Conservation (phyloP, 257 asterid species). For the Anisodus acutangulus region DNA sequence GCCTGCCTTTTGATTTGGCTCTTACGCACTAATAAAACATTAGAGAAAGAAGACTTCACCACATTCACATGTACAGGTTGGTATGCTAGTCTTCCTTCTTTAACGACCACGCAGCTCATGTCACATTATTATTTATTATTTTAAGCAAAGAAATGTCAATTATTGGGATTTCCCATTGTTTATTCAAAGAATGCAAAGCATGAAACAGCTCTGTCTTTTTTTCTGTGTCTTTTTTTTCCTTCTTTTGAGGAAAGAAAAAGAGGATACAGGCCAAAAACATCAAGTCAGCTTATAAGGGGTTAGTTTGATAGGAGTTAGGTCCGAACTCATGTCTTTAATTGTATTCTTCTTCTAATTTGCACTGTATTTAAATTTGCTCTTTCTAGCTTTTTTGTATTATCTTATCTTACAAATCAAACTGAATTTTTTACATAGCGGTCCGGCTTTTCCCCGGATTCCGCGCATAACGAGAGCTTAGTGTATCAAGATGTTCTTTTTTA, state of each 20-base stretch:
- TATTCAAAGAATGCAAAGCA: slow-evolving; percentile 15
- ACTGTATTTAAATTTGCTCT: not conserved
- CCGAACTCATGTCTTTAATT: not conserved
- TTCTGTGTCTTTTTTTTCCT: too few relatives aligned
- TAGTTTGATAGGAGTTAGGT: not conserved
- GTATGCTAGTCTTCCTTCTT: not conserved
- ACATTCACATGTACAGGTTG: slow-evolving; percentile 7
- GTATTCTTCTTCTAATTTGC: not conserved
- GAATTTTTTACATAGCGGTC: too few relatives aligned
- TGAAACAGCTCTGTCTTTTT: not conserved
- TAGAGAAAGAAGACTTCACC: not conserved
- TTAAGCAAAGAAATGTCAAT: not conserved
- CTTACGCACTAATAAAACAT: not conserved
- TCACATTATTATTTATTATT: not conserved
- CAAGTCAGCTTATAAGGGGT: not conserved
- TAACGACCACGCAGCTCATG: slow-evolving; percentile 19
- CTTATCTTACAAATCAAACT: too few relatives aligned
- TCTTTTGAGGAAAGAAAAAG: slow-evolving; percentile 25
- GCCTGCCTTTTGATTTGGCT: not conserved
- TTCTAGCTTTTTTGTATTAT: too few relatives aligned
- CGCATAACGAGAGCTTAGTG: too few relatives aligned
- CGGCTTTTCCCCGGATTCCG: too few relatives aligned
- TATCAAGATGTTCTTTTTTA: too few relatives aligned
- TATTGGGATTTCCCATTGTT: not conserved
- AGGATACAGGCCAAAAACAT: not conserved